Evolutionary conservation across 1,284 basidiomycete genomes (phyloP), one percentile per base, ranked within the genome.

Genomic region (Rhodofomes roseus): DNA sequence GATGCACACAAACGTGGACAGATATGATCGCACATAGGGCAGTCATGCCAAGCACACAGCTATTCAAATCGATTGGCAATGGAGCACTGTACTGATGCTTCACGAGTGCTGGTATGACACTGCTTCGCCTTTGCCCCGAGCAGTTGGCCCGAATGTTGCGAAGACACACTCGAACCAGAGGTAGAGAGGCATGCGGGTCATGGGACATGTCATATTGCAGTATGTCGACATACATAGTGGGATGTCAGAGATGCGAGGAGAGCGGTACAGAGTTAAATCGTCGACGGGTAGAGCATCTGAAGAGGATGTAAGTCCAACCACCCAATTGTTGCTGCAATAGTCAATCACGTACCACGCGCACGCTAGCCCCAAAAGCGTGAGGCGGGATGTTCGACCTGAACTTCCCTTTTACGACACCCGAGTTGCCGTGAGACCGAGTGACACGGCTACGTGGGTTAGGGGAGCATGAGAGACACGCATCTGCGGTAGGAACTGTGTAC

Each of bases 331-430:
- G 18, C 40, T 37, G 2, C 56, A 39, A 46, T 39, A 27, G 54
- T 14, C 9, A 22, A 37, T 22, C 65, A 82, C 90, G 73, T 78
- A 98, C 94, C 78, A 99, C 84, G 76, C 96, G 91, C 78, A 96
- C 92, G 72, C 86, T 87, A 62, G 95, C 95, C 78, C 96, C 96
- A 77, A 99, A 98, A 63, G 93, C 87, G 73, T 92, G 90, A 65
- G 97, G 93, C 69, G 97, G 96, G 70, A 99, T 90, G 87, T 99
- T 99, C 73, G 88, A 86, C 69, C 84, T 83, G 89, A 99, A 99
- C 86, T 98, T 98, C 81, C 92, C 89, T 81, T 96, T 96, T 73
- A 98, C 96, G 70, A 95, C 95, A 74, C 96, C 97, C 67, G 89
- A 93, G 81, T 89, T 93, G 69, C 96, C 95, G 79, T 97, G 95